Evolutionary conservation across 192 early-diverging fungal species (phyloP).

Genomic region (Helicostylum pulchrum): DNA sequence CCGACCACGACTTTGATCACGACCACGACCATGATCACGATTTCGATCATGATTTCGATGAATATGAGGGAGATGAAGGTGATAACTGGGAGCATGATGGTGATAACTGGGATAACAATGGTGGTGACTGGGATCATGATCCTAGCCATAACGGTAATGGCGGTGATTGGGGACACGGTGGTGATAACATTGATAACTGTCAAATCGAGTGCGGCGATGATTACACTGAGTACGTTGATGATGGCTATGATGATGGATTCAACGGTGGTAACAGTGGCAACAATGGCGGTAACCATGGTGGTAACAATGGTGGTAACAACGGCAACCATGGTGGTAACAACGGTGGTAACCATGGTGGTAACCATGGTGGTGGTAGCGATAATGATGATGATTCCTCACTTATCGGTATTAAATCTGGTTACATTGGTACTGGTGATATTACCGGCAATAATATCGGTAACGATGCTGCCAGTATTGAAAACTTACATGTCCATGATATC

Average conservation of each 20-base stretch:
- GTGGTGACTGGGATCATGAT: not conserved
- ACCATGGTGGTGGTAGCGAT: not conserved
- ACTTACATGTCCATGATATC: not conserved
- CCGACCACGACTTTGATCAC: not conserved
- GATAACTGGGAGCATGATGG: not conserved
- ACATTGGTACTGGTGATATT: not conserved
- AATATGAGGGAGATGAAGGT: not conserved
- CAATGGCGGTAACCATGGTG: not conserved
- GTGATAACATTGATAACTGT: not conserved
- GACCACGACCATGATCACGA: not conserved
- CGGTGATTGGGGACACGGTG: not conserved
- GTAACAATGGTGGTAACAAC: not conserved
- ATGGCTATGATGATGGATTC: not conserved
- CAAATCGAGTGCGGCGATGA: too few relatives aligned
- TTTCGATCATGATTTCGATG: not conserved
- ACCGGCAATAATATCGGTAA: not conserved
- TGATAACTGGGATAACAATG: not conserved
- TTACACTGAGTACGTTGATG: not conserved
- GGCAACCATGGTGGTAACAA: not conserved
- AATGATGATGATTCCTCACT: not conserved
- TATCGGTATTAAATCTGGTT: not conserved
- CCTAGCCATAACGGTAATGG: not conserved
- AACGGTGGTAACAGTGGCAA: not conserved
- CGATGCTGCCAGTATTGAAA: not conserved
- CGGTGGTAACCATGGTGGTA: not conserved